Evolutionary conservation across 495 filamentous ascomycete genomes (phyloP), one percentile per base, ranked within the genome.

Genomic region (Neurospora sp.): DNA sequence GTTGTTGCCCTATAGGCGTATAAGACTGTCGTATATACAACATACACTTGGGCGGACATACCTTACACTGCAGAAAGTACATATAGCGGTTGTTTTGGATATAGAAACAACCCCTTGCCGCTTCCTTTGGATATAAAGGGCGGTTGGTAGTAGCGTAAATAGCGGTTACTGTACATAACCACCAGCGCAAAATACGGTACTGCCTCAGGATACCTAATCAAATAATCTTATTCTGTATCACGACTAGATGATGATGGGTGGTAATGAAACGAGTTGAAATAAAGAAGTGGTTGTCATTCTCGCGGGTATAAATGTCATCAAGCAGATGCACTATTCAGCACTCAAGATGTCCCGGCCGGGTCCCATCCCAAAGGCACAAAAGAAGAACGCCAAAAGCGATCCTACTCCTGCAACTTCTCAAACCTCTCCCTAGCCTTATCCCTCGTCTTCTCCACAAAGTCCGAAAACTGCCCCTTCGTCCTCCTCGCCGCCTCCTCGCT

Each of bases 401-500:
- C 6, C 12, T 71, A 54, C 10, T 73, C 78, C 80, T 38, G 70
- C 79, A 89, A 91, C 80, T 82, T 84, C 76, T 93, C 91, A 79
- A 90, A 97, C 49, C 94, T 85, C 77, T 94, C 91, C 78, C 93
- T 90, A 1, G 94, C 94, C 79, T 88, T 90, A 70, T 96, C 91
- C 78, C 88, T 92, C 16, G 92, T 92, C 84, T 91, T 91, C 77
- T 91, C 90, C 66, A 95, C 80, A 78, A 95, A 97, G 69, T 92
- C 92, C 2, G 86, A 85, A 77, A 92, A 93, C 23, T 88, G 86
- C 11, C 88, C 87, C 72, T 87, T 86, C 0, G 93, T 95, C 76
- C 91, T 91, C 69, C 92, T 85, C 60, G 88, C 88, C 2, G 93
- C 94, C 82, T 95, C 93, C 77, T 94, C 91, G 27, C 83, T 85